Evolutionary conservation across 208 protist genomes (phyloP).

Genomic region (Crithidia brevicula): DNA sequence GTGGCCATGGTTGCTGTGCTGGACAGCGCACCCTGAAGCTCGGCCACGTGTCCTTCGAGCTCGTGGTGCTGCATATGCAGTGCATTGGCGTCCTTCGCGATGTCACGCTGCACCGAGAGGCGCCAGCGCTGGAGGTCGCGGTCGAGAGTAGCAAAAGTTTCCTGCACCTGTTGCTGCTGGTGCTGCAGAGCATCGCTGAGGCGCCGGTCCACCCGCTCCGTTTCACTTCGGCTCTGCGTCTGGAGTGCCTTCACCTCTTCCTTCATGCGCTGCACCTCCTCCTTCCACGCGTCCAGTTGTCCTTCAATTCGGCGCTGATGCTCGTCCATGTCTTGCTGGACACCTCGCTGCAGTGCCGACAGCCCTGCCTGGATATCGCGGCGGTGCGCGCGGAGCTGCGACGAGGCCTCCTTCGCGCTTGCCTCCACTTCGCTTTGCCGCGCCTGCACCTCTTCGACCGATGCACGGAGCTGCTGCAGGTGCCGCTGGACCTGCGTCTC

Average conservation of each 20-base stretch:
- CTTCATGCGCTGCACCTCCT: constrained; percentile 43
- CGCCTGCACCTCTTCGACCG: constrained; percentile 25
- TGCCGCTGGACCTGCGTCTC: constrained; percentile 42
- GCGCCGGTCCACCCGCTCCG: constrained; percentile 42
- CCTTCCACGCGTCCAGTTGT: constrained; percentile 24
- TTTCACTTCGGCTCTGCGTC: constrained; percentile 13
- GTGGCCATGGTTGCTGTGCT: constrained; percentile 44
- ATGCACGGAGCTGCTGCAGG: constrained; percentile 20
- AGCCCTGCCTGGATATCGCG: constrained; percentile 29
- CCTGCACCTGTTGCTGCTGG: constrained; percentile 55
- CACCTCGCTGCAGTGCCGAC: constrained; percentile 10
- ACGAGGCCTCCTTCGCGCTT: constrained; percentile 24
- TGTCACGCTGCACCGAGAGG: constrained; percentile 27
- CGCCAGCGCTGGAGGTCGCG: constrained; percentile 44
- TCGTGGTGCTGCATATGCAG: constrained; percentile 35
- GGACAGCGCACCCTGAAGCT: constrained; percentile 53
- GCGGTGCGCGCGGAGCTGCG: constrained; percentile 28
- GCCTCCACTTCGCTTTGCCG: constrained; percentile 22
- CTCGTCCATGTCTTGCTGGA: constrained; percentile 26
- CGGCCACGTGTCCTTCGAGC: constrained; percentile 50
- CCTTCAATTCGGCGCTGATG: constrained; percentile 19
- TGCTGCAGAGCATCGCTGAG: constrained; percentile 50
- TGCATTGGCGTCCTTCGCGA: constrained; percentile 30
- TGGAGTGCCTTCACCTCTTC: constrained; percentile 42
- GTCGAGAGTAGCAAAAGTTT: constrained; percentile 43